Conservation (phyloP, 768 basidiomycete genomes). For the Arthromyces matolae region DNA sequence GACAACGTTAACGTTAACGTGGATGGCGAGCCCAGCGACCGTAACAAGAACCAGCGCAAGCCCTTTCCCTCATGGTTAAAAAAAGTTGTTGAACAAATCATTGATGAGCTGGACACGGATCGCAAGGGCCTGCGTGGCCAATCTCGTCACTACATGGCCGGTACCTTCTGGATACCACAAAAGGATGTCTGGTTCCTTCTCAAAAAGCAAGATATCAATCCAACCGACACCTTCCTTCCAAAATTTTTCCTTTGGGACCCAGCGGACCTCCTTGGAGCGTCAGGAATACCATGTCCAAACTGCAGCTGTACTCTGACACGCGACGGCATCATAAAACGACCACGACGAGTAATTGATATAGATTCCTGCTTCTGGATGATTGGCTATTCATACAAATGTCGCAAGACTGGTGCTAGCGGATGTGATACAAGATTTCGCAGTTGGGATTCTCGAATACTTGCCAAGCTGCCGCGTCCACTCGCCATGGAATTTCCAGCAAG, state of each 20-base stretch:
- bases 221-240: constrained; percentile 9
- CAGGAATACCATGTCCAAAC: constrained; percentile 9
- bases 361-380: constrained; percentile 14
- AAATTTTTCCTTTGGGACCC: constrained; percentile 18
- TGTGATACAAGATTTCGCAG: background rate
- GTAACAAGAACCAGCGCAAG: background rate
- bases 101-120: background rate
- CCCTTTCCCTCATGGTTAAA: background rate
- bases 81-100: background rate
- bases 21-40: no score
- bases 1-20: background rate
- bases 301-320: constrained; percentile 4
- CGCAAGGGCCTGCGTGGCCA: background rate
- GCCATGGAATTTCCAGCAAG: constrained; percentile 15
- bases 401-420: background rate
- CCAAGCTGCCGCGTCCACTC: background rate
- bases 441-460: constrained; percentile 3
- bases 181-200: background rate
- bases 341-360: constrained; percentile 12
- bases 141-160: background rate
- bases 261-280: background rate
- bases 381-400: constrained; percentile 12
- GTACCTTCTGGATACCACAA: background rate
- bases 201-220: constrained; percentile 4
- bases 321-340: constrained; percentile 7